Percentiles rank a stretch among this genome's conserved stretches.
Evolutionary conservation across 2,329 filamentous ascomycete species (phyloP).

Genomic region (Chaetoscypha palmicola): DNA sequence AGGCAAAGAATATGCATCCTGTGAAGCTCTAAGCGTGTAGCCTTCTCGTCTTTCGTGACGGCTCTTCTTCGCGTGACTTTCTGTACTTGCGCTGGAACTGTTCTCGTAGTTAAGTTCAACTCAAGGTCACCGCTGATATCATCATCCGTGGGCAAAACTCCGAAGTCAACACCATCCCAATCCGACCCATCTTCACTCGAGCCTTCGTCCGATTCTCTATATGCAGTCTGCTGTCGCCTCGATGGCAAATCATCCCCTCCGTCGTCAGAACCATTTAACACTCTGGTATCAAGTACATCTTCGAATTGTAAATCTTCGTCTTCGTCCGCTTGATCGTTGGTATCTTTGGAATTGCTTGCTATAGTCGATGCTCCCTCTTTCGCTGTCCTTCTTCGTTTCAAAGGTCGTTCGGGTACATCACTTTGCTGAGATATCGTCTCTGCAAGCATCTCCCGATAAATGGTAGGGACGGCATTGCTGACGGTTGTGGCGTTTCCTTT

Average conservation of each 20-base stretch:
- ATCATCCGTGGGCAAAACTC: conserved; percentile 25
- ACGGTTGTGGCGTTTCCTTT: conserved; percentile 10
- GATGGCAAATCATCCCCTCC: conserved; percentile 8
- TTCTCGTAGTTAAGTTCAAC: conserved; percentile 29
- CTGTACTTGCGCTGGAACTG: conserved; percentile 11
- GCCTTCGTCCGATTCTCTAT: conserved; percentile 45
- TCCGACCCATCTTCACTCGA: conserved; percentile 51
- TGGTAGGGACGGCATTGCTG: conserved; percentile 31
- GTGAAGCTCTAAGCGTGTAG: conserved; percentile 65
- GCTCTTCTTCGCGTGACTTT: conserved; percentile 36
- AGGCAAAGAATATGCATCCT: conserved; percentile 81
- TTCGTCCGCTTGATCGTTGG: conserved; percentile 14
- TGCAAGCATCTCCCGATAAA: conserved; percentile 40
- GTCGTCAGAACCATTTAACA: neutral
- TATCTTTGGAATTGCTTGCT: conserved; percentile 12
- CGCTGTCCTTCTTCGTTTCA: conserved; percentile 31
- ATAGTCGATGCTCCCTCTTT: conserved; percentile 7
- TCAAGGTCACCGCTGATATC: conserved; percentile 28
- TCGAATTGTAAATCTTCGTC: conserved; percentile 28
- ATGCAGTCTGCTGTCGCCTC: conserved; percentile 32
- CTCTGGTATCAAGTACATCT: conserved; percentile 25
- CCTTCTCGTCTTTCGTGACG: conserved; percentile 47
- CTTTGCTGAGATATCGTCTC: conserved; percentile 33
- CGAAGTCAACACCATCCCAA: conserved; percentile 54
- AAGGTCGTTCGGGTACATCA: conserved; percentile 29